A percentile compares a stretch with the other conserved stretches of the same genome.
phyloP scores from a whole-genome alignment of 768 basidiomycete species.

The Boletus patriciae region DNA sequence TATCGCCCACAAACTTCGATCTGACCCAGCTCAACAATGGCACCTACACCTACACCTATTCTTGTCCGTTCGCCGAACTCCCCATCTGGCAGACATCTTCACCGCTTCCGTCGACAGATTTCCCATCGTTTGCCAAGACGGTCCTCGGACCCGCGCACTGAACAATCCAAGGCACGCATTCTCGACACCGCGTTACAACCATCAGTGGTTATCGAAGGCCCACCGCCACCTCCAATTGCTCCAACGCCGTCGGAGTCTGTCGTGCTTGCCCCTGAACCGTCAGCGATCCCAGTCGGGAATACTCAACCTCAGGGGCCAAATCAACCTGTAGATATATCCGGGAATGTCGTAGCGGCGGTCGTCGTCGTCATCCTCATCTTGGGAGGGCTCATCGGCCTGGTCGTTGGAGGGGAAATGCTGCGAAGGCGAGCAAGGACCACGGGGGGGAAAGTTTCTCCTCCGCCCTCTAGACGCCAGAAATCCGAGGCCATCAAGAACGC shows the following conservation, averaged over 20 bases:
- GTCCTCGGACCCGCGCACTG: neutral
- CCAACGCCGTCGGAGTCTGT: slow-evolving; percentile 7
- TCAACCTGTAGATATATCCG: slow-evolving; percentile 14
- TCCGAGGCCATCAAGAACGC: slow-evolving; percentile 1
- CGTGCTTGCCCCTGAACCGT: slow-evolving; percentile 4
- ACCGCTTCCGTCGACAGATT: slow-evolving; percentile 19
- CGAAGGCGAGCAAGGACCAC: slow-evolving; percentile 17
- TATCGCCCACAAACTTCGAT: neutral
- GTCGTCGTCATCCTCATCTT: slow-evolving; percentile 28
- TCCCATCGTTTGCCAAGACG: slow-evolving; percentile 2
- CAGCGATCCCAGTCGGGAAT: neutral
- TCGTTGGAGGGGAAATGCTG: slow-evolving; percentile 28
- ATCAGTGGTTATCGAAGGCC: slow-evolving; percentile 7
- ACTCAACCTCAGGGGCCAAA: slow-evolving; percentile 2
- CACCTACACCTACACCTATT: slow-evolving; percentile 17
- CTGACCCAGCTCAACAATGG: slow-evolving; percentile 18
- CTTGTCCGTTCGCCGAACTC: slow-evolving; percentile 1
- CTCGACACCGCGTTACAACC: slow-evolving; percentile 2
- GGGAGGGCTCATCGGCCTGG: slow-evolving; percentile 27
- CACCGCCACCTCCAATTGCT: neutral
- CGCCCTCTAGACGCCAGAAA: slow-evolving; percentile 5
- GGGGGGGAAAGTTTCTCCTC: neutral
- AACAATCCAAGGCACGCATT: slow-evolving; percentile 7
- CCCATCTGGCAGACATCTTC: slow-evolving; percentile 7
- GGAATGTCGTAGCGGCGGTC: slow-evolving; percentile 23